phyloP scores from a whole-genome alignment of 1,284 basidiomycete genomes.

The Heterobasidion occidentale region DNA sequence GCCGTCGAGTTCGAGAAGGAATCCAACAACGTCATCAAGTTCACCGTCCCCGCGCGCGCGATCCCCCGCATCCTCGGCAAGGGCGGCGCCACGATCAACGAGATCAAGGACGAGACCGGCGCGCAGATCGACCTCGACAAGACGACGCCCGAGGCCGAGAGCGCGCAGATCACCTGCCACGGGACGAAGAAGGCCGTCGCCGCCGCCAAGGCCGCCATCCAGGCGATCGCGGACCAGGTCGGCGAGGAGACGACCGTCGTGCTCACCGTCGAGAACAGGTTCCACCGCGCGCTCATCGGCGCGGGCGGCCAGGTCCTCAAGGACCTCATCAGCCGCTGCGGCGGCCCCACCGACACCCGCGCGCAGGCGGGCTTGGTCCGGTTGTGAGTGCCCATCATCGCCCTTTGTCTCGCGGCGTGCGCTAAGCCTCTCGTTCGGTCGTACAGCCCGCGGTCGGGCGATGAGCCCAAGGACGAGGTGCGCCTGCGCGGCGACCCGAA shows the following conservation, averaged over 20 bases:
- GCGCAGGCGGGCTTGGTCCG: conserved; percentile 82
- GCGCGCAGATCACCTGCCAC: conserved; percentile 67
- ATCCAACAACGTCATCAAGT: conserved; percentile 68
- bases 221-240: conserved; percentile 81
- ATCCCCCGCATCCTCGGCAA: conserved; percentile 91
- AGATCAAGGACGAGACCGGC: conserved; percentile 90
- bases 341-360: conserved; percentile 78
- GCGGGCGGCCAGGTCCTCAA: conserved; percentile 86
- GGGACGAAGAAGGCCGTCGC: conserved; percentile 87
- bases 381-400: conserved; percentile 51
- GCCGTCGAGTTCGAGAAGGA: conserved; percentile 95
- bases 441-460: conserved; percentile 74
- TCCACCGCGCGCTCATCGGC: conserved; percentile 90
- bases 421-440: conserved; percentile 2
- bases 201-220: conserved; percentile 80
- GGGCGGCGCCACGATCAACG: conserved; percentile 85
- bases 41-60: conserved; percentile 80
- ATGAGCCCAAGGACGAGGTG: conserved; percentile 81
- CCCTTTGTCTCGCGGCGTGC: conserved; percentile 51
- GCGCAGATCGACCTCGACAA: conserved; percentile 93
- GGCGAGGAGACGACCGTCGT: conserved; percentile 72
- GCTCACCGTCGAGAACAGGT: conserved; percentile 73
- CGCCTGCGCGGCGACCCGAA: conserved; percentile 83
- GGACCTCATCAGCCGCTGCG: conserved; percentile 76
- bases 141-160: conserved; percentile 41